Percentiles rank a stretch among this genome's conserved stretches.
These are phyloP conservation scores for Dendrocalamus latiflorus DNA, from an alignment of 202 grass and related monocot genomes.

Conservation along the genomic window DNA sequence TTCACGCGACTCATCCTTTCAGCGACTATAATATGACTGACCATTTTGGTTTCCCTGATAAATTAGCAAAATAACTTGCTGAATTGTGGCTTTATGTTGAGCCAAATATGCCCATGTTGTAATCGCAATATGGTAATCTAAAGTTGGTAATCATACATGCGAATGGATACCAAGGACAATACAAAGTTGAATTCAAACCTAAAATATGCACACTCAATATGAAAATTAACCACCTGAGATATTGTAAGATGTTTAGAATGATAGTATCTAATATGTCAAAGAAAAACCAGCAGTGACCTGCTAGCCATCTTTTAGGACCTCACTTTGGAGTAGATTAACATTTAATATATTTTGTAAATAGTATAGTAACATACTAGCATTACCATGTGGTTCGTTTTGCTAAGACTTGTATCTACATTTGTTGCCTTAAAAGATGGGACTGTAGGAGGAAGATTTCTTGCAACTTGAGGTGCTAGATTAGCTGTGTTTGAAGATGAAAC, in stretches of 20 bases:
- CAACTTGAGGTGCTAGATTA: constrained; percentile 31
- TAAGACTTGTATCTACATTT: constrained; percentile 34
- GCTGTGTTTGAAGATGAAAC: constrained; percentile 34
- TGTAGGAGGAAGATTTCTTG: constrained; percentile 34
- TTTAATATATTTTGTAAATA: not conserved
- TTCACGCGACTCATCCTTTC: not conserved
- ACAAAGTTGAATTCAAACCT: constrained; percentile 2
- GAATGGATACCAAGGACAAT: not conserved
- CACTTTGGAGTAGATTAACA: not conserved
- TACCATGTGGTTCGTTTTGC: constrained; percentile 46
- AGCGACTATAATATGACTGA: not conserved
- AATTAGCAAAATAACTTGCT: not conserved
- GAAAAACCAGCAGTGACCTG: constrained; percentile 5
- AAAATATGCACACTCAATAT: not conserved
- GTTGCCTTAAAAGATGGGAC: constrained; percentile 32
- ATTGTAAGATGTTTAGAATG: not conserved
- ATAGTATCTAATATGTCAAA: not conserved
- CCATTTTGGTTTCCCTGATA: constrained; percentile 5
- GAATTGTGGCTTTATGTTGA: not conserved
- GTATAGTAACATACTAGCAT: not conserved
- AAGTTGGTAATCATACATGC: not conserved
- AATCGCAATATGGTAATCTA: not conserved
- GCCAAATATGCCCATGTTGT: not conserved
- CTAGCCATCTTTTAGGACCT: not conserved
- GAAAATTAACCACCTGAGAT: not conserved